Base-by-base conservation (phyloP, 208 protist genomes). In the Acanthamoeba castellanii region DNA sequence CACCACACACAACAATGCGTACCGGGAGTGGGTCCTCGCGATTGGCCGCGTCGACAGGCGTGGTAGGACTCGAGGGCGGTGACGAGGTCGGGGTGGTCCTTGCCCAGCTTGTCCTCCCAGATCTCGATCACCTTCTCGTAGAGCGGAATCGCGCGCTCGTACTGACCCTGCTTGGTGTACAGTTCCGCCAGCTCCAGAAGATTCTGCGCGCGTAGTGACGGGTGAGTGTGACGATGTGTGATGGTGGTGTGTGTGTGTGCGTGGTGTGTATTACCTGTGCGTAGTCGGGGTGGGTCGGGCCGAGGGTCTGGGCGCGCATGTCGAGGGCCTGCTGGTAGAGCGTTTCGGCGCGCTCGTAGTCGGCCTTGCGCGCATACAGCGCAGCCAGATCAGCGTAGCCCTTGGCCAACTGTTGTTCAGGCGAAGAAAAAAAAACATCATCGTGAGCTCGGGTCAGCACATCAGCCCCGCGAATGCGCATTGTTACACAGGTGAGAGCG, bases 101-200 rank as follows among this genome's bases (percentile, higher is more conserved):
- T 82, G 68, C 91, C 91, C 45, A 94, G 74, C 72, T 94, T 94
- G 37, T 94, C 91, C 74, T 94, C 72, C 91, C 91, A 94, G n/a
- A 94, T 94, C 52, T 94, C 91, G 50, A 94, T 82, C 50, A 93
- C 88, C 55, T 94, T 87, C 52, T 94, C 91, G 72, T 94, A 94
- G 50, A 94, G 74, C 20, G 91, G 91, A 5, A 94, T 59, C n/a
- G 91, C 91, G 4, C 61, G 50, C 50, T 94, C 91, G n/a, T 66
- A 87, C 47, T 88, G 30, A 3, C 55, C 55, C 61, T 94, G 91
- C 55, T 94, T 94, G 25, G 74, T 72, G 76, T 94, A 94, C 32
- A 94, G 72, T 32, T 94, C 91, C 34, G 91, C 91, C n/a, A 94
- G 61, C 57, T 94, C 91, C 27, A 94, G 25, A 20, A 94, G 74